These are phyloP conservation scores for Vanilla planifolia DNA, from an alignment of 106 monocot species.

Conservation along the genomic window DNA sequence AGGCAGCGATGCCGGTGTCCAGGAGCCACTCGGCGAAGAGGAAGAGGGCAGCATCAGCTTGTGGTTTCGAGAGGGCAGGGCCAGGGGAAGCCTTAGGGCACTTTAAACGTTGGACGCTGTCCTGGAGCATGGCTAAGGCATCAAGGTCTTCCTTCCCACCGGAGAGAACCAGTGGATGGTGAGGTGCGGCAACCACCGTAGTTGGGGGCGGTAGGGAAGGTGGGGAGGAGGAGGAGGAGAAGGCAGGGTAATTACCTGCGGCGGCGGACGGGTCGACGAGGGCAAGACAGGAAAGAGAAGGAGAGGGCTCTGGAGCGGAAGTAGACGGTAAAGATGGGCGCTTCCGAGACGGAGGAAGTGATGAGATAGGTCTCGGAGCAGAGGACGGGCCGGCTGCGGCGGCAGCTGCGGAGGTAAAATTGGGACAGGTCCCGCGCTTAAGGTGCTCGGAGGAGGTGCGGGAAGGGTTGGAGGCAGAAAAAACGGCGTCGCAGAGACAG, in stretches of 20 bases:
- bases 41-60: constrained; percentile 29
- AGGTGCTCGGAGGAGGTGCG: constrained; percentile 64
- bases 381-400: not conserved
- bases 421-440: constrained; percentile 57
- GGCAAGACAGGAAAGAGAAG: constrained; percentile 10
- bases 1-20: constrained; percentile 53
- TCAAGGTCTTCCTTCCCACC: constrained; percentile 59
- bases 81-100: constrained; percentile 35
- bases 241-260: not conserved
- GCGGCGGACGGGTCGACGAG: constrained; percentile 2
- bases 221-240: constrained; percentile 11
- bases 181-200: too few species aligned
- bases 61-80: constrained; percentile 25
- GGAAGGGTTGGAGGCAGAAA: constrained; percentile 72
- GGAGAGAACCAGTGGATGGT: constrained; percentile 27
- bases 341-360: constrained; percentile 11
- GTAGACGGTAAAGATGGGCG: not conserved
- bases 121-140: constrained; percentile 49
- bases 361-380: constrained; percentile 19
- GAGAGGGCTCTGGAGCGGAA: not conserved
- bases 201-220: not conserved
- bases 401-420: constrained; percentile 23
- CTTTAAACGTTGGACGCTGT: constrained; percentile 49
- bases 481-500: constrained; percentile 49
- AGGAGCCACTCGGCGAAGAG: constrained; percentile 72